Evolutionary conservation across 129 eudicot genomes (phyloP), one percentile per base, ranked within the genome.

Genomic region (Centella asiatica): DNA sequence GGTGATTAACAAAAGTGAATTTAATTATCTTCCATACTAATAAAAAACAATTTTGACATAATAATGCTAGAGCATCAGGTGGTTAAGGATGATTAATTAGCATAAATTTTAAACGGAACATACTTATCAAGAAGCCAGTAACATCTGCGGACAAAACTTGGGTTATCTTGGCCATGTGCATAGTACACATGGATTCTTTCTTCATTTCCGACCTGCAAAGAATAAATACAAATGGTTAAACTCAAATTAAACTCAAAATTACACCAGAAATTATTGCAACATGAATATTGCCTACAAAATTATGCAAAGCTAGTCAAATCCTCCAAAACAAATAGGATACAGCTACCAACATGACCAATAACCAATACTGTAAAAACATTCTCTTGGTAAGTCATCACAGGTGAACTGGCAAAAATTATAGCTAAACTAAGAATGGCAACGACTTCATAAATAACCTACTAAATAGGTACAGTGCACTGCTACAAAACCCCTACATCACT

Each of bases 121-220:
- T 87, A 87, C 98, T 87, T 92, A 69, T 92, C 98, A 73, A 92
- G 98, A 56, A 92, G 83, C 98, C 98, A 92, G 69, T 92, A 92
- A 74, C 98, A 92, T 83, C 98, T 84, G 68, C 98, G 95, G 78
- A 92, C 98, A 82, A 92, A 87, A 67, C 84, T 87, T 45, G 94
- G 70, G 54, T 71, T 76, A 64, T 79, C 95, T 68, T 86, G 85
- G 39, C 98, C 98, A 76, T 87, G 98, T 32, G 98, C 98, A 72
- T 92, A 92, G 77, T 92, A 92, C 59, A 87, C 98, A 59, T 92
- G 98, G 60, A 92, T 92, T 78, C 94, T 78, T 76, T 92, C 98
- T 47, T 86, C 94, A 29, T 78, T 71, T 42, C 98, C 98, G 64
- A 92, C 94, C 95, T 92, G 74, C 50, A 66, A 19, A 25, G 46